Base-by-base conservation (phyloP, 495 filamentous ascomycete genomes). In the Aspergillus carlsbadensis region DNA sequence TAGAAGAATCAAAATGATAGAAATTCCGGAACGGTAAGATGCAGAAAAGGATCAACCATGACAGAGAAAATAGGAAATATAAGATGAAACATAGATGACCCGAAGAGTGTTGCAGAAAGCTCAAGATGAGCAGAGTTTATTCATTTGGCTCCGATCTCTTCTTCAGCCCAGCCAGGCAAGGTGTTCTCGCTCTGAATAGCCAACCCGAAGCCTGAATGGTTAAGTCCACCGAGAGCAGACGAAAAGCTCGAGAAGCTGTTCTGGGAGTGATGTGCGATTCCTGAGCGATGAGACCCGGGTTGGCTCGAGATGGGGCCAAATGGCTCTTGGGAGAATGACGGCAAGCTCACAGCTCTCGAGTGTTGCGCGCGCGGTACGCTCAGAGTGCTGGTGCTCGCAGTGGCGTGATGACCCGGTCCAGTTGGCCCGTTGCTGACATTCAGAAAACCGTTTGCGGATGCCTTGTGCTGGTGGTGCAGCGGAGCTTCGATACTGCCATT, bases 291-390 rank as follows among this genome's bases (percentile, higher is more conserved):
- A 53, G 80, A 68, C 41, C 71, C 63, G 10, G 74, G 65, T 47
- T 79, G 74, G 20, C 65, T 59, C 10, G 70, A 70, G 36, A 70
- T 68, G 26, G 80, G 78, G 3, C 77, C 76, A 49, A 84, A 80
- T 18, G 77, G 75, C 40, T 84, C 83, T 64, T 85, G 84, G 0
- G 83, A 81, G 66, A 86, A 87, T 5, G 81, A 90, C 1, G 91
- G 91, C 58, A 96, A 73, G 65, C 89, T 93, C 52, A 94, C 89
- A 37, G 91, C 89, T 29, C 91, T 87, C 63, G 84, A 87, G 71
- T 96, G 91, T 60, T 89, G 87, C 24, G 81, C 83, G 35, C 89
- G 85, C 29, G 76, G 78, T 17, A 76, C 76, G 56, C 76, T 82
- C 50, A 83, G 65, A 53, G 64, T 75, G 64, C 82, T 86, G 33